Evolutionary conservation across 1,139 yeast species (phyloP).

Genomic region (Pichia sp.): DNA sequence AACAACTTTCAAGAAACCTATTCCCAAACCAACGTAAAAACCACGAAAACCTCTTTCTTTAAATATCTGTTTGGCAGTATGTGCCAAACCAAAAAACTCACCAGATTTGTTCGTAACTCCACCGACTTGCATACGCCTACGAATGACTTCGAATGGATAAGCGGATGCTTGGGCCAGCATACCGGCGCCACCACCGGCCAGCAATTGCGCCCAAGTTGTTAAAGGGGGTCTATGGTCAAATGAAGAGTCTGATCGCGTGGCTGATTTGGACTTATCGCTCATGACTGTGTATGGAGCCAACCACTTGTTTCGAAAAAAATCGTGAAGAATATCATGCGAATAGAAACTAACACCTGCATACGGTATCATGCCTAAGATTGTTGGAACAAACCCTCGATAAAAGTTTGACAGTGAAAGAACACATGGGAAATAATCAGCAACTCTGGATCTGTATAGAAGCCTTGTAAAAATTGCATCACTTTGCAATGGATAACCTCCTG

Average conservation of each 20-base stretch:
- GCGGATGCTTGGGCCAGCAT: constrained; percentile 94
- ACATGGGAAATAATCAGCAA: constrained; percentile 29
- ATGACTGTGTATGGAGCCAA: constrained; percentile 57
- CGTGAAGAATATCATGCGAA: constrained; percentile 89
- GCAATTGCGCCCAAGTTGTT: constrained; percentile 83
- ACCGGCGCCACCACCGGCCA: constrained; percentile 95
- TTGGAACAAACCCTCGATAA: constrained; percentile 91
- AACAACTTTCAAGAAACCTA: constrained; percentile 89
- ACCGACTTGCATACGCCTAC: constrained; percentile 95
- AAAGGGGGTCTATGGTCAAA: constrained; percentile 62
- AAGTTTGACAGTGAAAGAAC: constrained; percentile 58
- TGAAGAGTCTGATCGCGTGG: constrained; percentile 29
- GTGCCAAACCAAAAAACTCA: constrained; percentile 49
- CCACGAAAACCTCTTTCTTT: constrained; percentile 77
- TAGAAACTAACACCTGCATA: constrained; percentile 97
- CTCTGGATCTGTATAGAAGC: constrained; percentile 34
- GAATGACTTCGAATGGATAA: constrained; percentile 90
- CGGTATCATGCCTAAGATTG: constrained; percentile 93
- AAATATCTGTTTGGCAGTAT: constrained; percentile 55
- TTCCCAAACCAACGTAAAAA: constrained; percentile 87
- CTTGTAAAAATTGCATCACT: constrained; percentile 34
- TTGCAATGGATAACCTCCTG: constrained; percentile 24
- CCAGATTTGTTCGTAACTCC: constrained; percentile 64
- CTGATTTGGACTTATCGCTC: constrained; percentile 13
- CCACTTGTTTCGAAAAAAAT: constrained; percentile 59